phyloP scores from a whole-genome alignment of 2,329 filamentous ascomycete species.

The Didymella keratinophila region DNA sequence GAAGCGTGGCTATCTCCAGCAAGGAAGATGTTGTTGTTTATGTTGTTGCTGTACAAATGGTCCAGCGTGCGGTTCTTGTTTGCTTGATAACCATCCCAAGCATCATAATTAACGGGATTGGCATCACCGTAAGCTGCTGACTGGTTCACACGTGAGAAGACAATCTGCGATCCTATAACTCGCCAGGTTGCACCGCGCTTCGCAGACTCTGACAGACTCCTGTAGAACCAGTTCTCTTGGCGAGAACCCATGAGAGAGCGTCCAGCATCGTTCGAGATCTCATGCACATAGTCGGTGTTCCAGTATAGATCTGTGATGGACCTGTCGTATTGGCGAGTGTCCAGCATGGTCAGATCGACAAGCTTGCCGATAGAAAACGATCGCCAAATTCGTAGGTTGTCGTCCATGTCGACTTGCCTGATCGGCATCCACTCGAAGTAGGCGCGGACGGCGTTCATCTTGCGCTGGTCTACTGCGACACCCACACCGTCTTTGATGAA shows the following conservation, averaged over 20 bases:
- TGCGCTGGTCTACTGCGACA: conserved; percentile 54
- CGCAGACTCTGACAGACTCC: conserved; percentile 63
- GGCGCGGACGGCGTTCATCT: conserved; percentile 57
- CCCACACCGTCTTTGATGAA: conserved; percentile 51
- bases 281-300: conserved; percentile 68
- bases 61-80: conserved; percentile 76
- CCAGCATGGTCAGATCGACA: conserved; percentile 54
- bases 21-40: conserved; percentile 76
- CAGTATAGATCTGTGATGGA: conserved; percentile 57
- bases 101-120: conserved; percentile 63
- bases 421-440: conserved; percentile 58
- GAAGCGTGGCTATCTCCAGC: conserved; percentile 74
- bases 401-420: conserved; percentile 55
- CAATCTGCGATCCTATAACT: conserved; percentile 73
- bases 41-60: conserved; percentile 71
- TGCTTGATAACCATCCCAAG: conserved; percentile 71
- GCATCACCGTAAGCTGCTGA: conserved; percentile 55
- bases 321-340: conserved; percentile 55
- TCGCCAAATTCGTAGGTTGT: conserved; percentile 55
- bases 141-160: conserved; percentile 68
- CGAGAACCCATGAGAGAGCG: conserved; percentile 74
- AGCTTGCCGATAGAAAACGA: conserved; percentile 54
- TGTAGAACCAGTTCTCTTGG: conserved; percentile 73
- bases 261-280: conserved; percentile 71
- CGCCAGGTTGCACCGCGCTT: conserved; percentile 74